A percentile compares a stretch with the other conserved stretches of the same genome.
These are phyloP conservation scores for Salvia rosmarinus DNA, from an alignment of 257 asterid species.

Conservation along the genomic window DNA sequence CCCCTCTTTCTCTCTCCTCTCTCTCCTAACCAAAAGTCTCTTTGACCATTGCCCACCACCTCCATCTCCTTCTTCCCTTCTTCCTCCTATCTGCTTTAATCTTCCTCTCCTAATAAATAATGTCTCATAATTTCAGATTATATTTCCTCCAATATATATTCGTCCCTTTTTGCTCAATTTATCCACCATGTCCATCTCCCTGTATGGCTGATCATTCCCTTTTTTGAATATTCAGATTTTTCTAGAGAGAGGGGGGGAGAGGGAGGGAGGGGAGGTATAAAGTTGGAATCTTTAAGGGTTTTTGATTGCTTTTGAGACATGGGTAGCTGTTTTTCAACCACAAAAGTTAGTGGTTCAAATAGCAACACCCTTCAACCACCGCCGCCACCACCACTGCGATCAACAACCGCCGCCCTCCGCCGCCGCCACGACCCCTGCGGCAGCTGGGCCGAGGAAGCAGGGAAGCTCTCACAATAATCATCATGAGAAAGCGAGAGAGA, in stretches of 20 bases:
- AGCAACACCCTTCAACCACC: constrained; percentile 55
- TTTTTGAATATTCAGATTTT: constrained; percentile 33
- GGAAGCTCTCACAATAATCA: constrained; percentile 42
- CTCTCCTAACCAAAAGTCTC: constrained; percentile 45
- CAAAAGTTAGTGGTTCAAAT: constrained; percentile 67
- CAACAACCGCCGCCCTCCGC: constrained; percentile 38
- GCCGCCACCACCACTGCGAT: constrained; percentile 32
- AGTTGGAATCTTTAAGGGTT: constrained; percentile 28
- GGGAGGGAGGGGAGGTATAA: constrained; percentile 13
- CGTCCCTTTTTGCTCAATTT: not conserved
- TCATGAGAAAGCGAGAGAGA: constrained; percentile 40
- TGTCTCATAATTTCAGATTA: constrained; percentile 41
- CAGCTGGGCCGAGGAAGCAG: constrained; percentile 37
- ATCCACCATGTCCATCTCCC: not conserved
- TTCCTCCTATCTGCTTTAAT: constrained; percentile 61
- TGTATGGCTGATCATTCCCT: constrained; percentile 31
- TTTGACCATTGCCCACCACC: constrained; percentile 62
- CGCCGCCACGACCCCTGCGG: constrained; percentile 34
- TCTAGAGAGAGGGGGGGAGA: not conserved
- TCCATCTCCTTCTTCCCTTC: constrained; percentile 67
- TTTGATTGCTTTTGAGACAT: constrained; percentile 35
- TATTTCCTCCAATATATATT: constrained; percentile 23
- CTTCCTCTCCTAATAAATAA: constrained; percentile 45
- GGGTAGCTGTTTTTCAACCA: constrained; percentile 85
- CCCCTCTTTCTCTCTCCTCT: not conserved